Conservation (phyloP, 2,329 filamentous ascomycete genomes). For the Bimuria novae-zelandiae region DNA sequence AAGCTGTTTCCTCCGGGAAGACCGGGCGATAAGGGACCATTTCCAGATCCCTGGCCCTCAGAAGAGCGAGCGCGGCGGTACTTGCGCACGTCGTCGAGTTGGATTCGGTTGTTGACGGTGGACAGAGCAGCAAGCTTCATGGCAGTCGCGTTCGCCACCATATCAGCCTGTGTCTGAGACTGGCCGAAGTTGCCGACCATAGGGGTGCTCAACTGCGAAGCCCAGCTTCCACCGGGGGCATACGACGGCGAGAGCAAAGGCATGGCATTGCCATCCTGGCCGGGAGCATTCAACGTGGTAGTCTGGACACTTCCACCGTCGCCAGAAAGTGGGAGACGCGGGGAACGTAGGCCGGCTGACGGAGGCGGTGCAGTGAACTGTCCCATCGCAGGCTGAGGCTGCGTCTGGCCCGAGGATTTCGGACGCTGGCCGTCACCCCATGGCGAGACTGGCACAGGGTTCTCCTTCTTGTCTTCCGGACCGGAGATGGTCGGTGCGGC, state of each 20-base stretch:
- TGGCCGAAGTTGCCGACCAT: slow-evolving; percentile 84
- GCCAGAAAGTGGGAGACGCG: slow-evolving; percentile 69
- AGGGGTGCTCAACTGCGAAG: slow-evolving; percentile 96
- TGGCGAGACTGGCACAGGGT: slow-evolving; percentile 72
- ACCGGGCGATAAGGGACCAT: slow-evolving; percentile 69
- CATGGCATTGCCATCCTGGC: slow-evolving; percentile 71
- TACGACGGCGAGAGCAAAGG: slow-evolving; percentile 82
- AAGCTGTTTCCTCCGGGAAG: slow-evolving; percentile 69
- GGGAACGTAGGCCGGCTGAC: slow-evolving; percentile 78
- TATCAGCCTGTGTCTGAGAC: slow-evolving; percentile 78
- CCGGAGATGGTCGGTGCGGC: slow-evolving; percentile 75
- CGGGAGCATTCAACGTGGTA: slow-evolving; percentile 76
- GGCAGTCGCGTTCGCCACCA: slow-evolving; percentile 97
- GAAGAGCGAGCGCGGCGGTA: slow-evolving; percentile 90
- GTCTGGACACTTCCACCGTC: slow-evolving; percentile 75
- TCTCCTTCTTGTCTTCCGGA: slow-evolving; percentile 68
- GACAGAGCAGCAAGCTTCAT: slow-evolving; percentile 98
- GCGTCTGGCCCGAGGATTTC: slow-evolving; percentile 76
- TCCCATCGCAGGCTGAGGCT: slow-evolving; percentile 71
- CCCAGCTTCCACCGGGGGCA: slow-evolving; percentile 88
- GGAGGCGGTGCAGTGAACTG: slow-evolving; percentile 83
- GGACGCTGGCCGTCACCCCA: slow-evolving; percentile 74
- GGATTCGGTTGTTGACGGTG: slow-evolving; percentile 97
- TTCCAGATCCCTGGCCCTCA: slow-evolving; percentile 68
- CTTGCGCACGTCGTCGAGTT: slow-evolving; percentile 94